Base-by-base conservation (phyloP, 1,139 yeast species). In the Diutina mesorugosa region DNA sequence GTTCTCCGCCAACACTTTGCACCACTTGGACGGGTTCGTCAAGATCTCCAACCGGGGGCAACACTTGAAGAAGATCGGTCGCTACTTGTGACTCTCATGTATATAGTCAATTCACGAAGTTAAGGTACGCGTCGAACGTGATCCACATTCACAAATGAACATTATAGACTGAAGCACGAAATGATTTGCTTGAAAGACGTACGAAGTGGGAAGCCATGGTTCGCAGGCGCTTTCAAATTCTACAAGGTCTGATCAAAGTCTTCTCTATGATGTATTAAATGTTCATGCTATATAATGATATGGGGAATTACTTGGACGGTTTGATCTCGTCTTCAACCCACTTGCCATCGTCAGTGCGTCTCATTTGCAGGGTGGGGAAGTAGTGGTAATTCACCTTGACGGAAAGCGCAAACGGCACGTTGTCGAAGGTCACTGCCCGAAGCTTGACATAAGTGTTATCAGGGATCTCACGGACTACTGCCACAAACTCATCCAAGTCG, bases 341-440 rank as follows among this genome's bases (percentile, higher is more conserved):
- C 51, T 72, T 69, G 90, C 90, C 66, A 1, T 62, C 67, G 12
- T 62, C 64, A 60, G 78, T 75, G 62, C 78, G 79, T 61, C 74
- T 77, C 61, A 88, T 68, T 65, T 86, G 91, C 10, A 81, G 77
- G 0, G 96, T 90, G 51, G 96, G 95, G 77, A 88, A 90, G 67
- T 90, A 91, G 67, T 90, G 97, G 65, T 89, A 88, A 67, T 89
- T 89, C 1, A 96, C 89, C 69, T 90, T 90, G 64, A 90, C 71
- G 1, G 96, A 85, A 57, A 87, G 84, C 2, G 97, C 96, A 63
- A 84, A 80, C 14, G 96, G 96, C 29, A 89, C 83, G 60, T 85
- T 85, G 63, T 90, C 97, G 69, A 87, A 89, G 0, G 95, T 84
- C 53, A 90, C 93, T 55, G 87, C 72, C 62, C 96, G 80, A 61